Base-by-base conservation (phyloP, 2,329 filamentous ascomycete species). In the Sarocladium oryzae region DNA sequence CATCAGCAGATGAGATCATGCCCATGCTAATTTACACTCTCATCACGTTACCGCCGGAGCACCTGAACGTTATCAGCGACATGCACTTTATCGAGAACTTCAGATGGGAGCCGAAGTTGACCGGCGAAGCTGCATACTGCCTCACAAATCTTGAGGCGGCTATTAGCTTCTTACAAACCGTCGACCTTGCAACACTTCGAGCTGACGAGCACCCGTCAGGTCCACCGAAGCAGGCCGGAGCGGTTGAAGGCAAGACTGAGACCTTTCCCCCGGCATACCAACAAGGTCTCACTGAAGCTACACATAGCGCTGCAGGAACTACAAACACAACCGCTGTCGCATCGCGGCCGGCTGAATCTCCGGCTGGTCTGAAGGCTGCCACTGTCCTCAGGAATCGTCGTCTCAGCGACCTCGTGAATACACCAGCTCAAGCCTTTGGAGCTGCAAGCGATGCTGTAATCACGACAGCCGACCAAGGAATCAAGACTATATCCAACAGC, bases 11-110 rank as follows among this genome's bases (percentile, higher is more conserved):
- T 63, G 93, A 97, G 69, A 95, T 99, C 51, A 84, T 99, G 66
- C 93, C 93, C 1, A 96, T 95, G 67, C 78, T 99, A 56, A 99
- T 99, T 55, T 99, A 95, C 70, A 89, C 90, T 0, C 79, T 99
- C 54, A 95, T 99, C 63, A 96, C 90, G 2, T 85, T 91, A 40
- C 86, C 89, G 0, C 87, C 91, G 0, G 88, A 93, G 66, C 81
- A 85, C 30, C 84, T 97, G 45, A 88, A 91, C 65, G 86, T 91
- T 51, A 89, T 96, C 62, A 97, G 92, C 72, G 95, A 99, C 65
- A 75, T 95, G n/a, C 83, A 87, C 59, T 99, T 97, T 65, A 90
- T 97, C 57, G 91, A 97, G 64, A 77, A 87, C 55, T 99, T 99
- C 65, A 83, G 93, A 52, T 88, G 89, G 65, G 82, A 88, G 50